Conservation (phyloP, 2,329 filamentous ascomycete genomes). For the Penicillium brasilianum region DNA sequence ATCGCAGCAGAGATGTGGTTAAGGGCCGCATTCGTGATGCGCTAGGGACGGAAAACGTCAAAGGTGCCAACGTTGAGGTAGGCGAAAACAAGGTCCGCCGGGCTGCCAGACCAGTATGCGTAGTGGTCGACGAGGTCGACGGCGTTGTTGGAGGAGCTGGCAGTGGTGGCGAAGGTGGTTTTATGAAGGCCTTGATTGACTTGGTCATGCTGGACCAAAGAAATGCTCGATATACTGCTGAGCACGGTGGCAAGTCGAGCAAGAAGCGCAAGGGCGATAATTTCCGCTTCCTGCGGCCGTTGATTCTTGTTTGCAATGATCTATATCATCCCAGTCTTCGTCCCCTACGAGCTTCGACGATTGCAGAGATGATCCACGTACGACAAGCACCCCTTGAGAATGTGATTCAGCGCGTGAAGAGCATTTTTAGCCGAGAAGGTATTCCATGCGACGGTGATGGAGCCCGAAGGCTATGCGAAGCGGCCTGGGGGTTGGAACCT, state of each 20-base stretch:
- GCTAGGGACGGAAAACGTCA: conserved; percentile 92
- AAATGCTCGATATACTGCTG: conserved; percentile 59
- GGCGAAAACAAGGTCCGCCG: conserved; percentile 63
- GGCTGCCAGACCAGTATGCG: conserved; percentile 83
- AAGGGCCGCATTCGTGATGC: conserved; percentile 89
- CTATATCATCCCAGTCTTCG: conserved; percentile 89
- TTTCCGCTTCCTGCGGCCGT: conserved; percentile 82
- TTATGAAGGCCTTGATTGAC: conserved; percentile 93
- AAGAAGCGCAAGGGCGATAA: conserved; percentile 75
- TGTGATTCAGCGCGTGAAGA: conserved; percentile 79
- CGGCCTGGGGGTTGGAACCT: conserved; percentile 67
- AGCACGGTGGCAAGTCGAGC: conserved; percentile 30
- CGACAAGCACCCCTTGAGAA: conserved; percentile 87
- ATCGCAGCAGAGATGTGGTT: conserved; percentile 86
- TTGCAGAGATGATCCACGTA: conserved; percentile 90
- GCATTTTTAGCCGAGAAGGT: conserved; percentile 85
- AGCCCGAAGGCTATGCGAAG: conserved; percentile 72
- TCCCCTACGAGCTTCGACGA: conserved; percentile 78
- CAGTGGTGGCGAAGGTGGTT: conserved; percentile 83
- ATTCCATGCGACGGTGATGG: conserved; percentile 89
- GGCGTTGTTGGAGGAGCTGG: conserved; percentile 84
- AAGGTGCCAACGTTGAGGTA: conserved; percentile 60
- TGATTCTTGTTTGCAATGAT: conserved; percentile 97
- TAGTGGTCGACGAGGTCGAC: conserved; percentile 95
- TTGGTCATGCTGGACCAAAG: conserved; percentile 84